Evolutionary conservation across 225 moss, liverwort and hornwort genomes (phyloP).

Genomic region (Marchantia paleacea): DNA sequence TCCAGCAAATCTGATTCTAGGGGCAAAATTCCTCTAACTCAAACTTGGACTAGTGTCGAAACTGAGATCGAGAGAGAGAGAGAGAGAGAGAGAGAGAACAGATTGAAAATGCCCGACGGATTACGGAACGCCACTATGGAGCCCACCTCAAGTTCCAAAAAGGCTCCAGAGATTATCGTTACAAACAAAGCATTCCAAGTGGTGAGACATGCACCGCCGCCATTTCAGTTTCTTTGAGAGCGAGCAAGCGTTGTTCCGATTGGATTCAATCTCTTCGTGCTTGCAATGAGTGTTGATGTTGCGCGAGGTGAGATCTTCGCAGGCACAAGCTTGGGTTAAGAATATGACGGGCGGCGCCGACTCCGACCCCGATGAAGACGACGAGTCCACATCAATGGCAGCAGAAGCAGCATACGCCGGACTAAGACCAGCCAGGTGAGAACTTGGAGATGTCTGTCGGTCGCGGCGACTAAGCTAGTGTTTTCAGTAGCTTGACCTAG

Average conservation of each 20-base stretch:
- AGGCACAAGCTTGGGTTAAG: conserved; percentile 46
- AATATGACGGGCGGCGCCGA: conserved; percentile 38
- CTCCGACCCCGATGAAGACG: conserved; percentile 26
- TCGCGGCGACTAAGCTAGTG: background rate
- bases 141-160: background rate
- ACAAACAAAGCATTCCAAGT: conserved; percentile 28
- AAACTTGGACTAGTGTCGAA: too few relatives aligned
- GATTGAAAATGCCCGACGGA: background rate
- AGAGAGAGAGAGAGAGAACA: background rate
- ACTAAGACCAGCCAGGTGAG: conserved; percentile 40
- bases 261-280: background rate
- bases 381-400: background rate
- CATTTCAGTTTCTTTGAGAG: background rate
- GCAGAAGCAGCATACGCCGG: conserved; percentile 10
- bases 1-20: too few relatives aligned
- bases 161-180: conserved; percentile 31
- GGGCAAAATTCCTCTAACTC: too few relatives aligned
- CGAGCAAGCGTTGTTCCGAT: background rate
- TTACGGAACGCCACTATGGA: background rate
- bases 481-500: background rate
- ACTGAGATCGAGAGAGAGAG: too few relatives aligned
- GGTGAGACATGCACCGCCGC: conserved; percentile 4
- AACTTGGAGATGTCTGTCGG: background rate
- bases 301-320: background rate
- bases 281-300: background rate